Evolutionary conservation across 2,329 filamentous ascomycete species (phyloP).

Genomic region (Fusarium nanum): DNA sequence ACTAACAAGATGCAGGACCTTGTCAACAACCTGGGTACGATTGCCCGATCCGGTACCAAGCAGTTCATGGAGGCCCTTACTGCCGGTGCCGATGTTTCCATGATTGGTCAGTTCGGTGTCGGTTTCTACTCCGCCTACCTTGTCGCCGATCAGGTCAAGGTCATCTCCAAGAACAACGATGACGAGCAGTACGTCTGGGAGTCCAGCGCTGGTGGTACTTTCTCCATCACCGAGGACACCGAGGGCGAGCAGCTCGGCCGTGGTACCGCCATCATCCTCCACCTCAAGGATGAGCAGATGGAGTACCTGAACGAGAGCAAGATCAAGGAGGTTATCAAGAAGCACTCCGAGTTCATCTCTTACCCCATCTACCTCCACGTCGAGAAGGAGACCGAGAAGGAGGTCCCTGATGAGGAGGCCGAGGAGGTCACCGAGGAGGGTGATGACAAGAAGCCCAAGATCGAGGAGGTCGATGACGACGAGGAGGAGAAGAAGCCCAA

Average conservation of each 20-base stretch:
- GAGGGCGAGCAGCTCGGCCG: slow-evolving; percentile 92
- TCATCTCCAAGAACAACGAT: slow-evolving; percentile 99
- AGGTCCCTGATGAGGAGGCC: slow-evolving; percentile 95
- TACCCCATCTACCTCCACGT: slow-evolving; percentile 99
- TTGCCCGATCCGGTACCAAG: slow-evolving; percentile 99
- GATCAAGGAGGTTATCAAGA: slow-evolving; percentile 99
- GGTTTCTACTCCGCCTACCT: slow-evolving; percentile 99
- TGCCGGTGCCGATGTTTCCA: slow-evolving; percentile 98
- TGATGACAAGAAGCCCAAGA: slow-evolving; percentile 95
- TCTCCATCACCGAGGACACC: slow-evolving; percentile 90
- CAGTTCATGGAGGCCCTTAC: slow-evolving; percentile 99
- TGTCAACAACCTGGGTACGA: slow-evolving; percentile 99
- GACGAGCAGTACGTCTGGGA: slow-evolving; percentile 99
- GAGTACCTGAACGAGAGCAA: slow-evolving; percentile 99
- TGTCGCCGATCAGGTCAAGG: slow-evolving; percentile 94
- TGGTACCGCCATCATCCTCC: slow-evolving; percentile 97
- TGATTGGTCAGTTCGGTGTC: slow-evolving; percentile 99
- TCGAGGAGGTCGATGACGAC: slow-evolving; percentile 90
- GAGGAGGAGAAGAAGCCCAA: slow-evolving; percentile 94
- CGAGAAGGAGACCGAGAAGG: slow-evolving; percentile 98
- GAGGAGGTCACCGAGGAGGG: slow-evolving; percentile 71
- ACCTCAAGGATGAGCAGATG: slow-evolving; percentile 98
- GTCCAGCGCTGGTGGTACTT: slow-evolving; percentile 96
- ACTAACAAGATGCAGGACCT: slow-evolving; percentile 72
- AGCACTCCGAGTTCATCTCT: slow-evolving; percentile 99